Evolutionary conservation across 371 early-diverging fungal species (phyloP), one percentile per base, ranked within the genome.

Genomic region (Encephalitozoon cuniculi): DNA sequence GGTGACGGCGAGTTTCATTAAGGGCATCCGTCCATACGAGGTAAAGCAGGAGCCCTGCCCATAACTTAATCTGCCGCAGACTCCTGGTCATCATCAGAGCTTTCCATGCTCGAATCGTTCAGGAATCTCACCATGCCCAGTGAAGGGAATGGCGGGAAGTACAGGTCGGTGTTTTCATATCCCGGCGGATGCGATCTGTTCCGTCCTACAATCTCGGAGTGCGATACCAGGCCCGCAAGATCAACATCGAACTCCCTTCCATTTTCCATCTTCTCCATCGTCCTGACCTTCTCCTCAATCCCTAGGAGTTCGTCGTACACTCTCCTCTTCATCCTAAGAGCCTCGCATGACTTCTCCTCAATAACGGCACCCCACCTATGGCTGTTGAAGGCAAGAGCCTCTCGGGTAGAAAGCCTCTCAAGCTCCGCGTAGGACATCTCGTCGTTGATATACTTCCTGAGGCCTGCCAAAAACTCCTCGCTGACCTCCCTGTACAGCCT

Each of bases 1-100:
- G 67, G 93, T 90, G 15, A 94, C 93, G 5, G 92, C 92, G 77
- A 89, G 91, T 68, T 66, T 73, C 74, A 78, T 88, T 83, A 43
- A 25, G 64, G 59, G 59, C 34, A 59, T 59, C 21, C 4, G 18
- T 15, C n/a, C 30, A 28, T n/a, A 15, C 55, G 30, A 9, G 28
- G 34, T 54, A 28, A 32, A 34, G 28, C 28, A 28, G 15, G 34
- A 34, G 1, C n/a, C 32, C 0, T 34, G 11, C 59, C 0, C 32
- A 1, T 2, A 15, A 2, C 37, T n/a, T 34, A 0, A n/a, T n/a
- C 2, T 0, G 2, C 59, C 12, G n/a, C 15, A 53, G 28, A 6
- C 39, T 64, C 52, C 18, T 18, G 21, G 32, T 32, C 49, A 21
- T 71, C 63, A 51, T 64, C 40, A 21, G 52, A 40, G 51, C 40